Evolutionary conservation across 352 stramenopile species (phyloP), one percentile per base, ranked within the genome.

Genomic region (Phytopythium vexans): DNA sequence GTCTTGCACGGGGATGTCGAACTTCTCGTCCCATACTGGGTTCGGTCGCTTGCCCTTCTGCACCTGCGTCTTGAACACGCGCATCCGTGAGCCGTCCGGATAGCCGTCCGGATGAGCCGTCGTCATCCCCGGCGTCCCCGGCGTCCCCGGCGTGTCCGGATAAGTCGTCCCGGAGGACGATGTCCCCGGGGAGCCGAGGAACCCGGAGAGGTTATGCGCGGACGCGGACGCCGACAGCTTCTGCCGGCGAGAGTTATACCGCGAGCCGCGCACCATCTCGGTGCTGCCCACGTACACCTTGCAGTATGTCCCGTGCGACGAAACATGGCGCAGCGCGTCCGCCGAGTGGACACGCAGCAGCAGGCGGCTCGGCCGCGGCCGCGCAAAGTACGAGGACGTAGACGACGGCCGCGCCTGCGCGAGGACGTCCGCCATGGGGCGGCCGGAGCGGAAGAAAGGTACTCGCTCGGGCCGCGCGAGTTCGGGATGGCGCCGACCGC

Each of bases 1-100:
- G 51, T 89, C 72, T 9, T 73, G 43, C 3, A 84, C 64, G 2
- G 75, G 63, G 40, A 90, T 74, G 45, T 89, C 82, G 48, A 89
- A 89, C 54, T 84, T 89, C 47, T 92, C 82, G 57, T 92, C 88
- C 82, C 82, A 92, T 8, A 86, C 64, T 3, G 75, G 72, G 46
- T 73, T 77, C 6, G 61, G 43, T 21, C 62, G 62, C 31, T 65
- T 72, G 11, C 63, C 75, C 48, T 88, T 89, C 45, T 87, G 77
- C 42, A 84, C 68, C 38, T 79, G 58, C 5, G 82, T 92, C 71
- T 89, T 89, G 41, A 82, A 54, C 9, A 87, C 66, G 40, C 77
- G 58, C 50, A 80, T 69, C 35, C 56, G 57, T 8, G 56, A 27
- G 21, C 21, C 21, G 21, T 27, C 21, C 21, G 21, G 21, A 27